Percentiles rank a stretch among this genome's conserved stretches.
Conservation (phyloP, 805 yeast genomes). For the Schwanniomyces yamadae region DNA sequence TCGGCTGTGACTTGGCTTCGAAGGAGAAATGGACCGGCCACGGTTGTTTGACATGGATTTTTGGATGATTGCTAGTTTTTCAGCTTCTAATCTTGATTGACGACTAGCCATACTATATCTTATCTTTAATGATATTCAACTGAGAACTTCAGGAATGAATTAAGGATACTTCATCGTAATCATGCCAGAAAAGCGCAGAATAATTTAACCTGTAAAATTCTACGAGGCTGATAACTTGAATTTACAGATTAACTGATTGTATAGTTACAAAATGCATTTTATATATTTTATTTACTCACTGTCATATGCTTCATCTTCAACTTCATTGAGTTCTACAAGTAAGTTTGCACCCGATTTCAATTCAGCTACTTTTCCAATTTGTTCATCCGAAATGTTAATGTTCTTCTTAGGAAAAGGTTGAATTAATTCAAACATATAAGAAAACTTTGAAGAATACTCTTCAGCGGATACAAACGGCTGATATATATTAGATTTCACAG, state of each 20-base stretch:
- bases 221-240: background rate
- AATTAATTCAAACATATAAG: slow-evolving; percentile 36
- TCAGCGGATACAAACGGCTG: slow-evolving; percentile 12
- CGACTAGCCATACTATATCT: slow-evolving; percentile 29
- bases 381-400: slow-evolving; percentile 12
- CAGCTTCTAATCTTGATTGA: slow-evolving; percentile 40
- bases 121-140: background rate
- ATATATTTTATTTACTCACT: no score
- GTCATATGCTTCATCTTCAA: slow-evolving; percentile 18
- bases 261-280: no score
- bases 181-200: no score
- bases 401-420: slow-evolving; percentile 43
- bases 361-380: slow-evolving; percentile 18
- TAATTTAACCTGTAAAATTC: background rate
- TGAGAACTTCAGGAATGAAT: background rate
- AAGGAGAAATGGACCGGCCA: slow-evolving; percentile 39
- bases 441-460: slow-evolving; percentile 24
- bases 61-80: slow-evolving; percentile 39
- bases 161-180: background rate
- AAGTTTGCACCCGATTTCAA: slow-evolving; percentile 38
- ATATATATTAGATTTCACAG: slow-evolving; percentile 6
- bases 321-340: slow-evolving; percentile 34
- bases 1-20: slow-evolving; percentile 26
- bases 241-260: slow-evolving; percentile 8
- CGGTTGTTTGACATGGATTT: slow-evolving; percentile 31